Conservation (phyloP, 176 grass and related monocot species). For the Carex scoparia region DNA sequence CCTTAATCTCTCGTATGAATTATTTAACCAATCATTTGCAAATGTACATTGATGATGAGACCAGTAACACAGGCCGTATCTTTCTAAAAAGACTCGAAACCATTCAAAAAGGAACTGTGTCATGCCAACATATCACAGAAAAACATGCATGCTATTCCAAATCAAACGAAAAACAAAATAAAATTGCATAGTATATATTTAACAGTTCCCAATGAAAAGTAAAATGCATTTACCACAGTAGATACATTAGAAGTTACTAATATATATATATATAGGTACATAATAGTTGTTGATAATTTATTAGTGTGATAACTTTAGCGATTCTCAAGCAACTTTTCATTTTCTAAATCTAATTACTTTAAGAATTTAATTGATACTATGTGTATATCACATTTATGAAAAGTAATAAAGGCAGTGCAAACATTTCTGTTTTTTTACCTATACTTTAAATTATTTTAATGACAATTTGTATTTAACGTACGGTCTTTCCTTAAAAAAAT, state of each 20-base stretch:
- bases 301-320: neutral
- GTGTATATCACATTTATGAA: neutral
- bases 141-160: constrained; percentile 15
- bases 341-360: neutral
- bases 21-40: constrained; percentile 35
- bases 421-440: too few species aligned
- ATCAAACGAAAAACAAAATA: neutral
- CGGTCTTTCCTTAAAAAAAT: neutral
- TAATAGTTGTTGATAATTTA: neutral
- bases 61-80: neutral
- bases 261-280: neutral
- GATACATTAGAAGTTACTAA: neutral
- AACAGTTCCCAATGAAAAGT: neutral
- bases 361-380: neutral
- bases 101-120: neutral
- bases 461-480: neutral
- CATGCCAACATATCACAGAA: constrained; percentile 10
- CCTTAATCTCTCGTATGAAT: neutral
- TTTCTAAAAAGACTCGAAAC: constrained; percentile 35
- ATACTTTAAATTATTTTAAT: neutral
- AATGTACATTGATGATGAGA: constrained; percentile 6
- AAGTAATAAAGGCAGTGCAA: neutral
- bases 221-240: neutral
- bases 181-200: neutral
- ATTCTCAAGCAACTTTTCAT: neutral